phyloP scores from a whole-genome alignment of 2,329 filamentous ascomycete species.

The Torrubiellomyces zombiae region DNA sequence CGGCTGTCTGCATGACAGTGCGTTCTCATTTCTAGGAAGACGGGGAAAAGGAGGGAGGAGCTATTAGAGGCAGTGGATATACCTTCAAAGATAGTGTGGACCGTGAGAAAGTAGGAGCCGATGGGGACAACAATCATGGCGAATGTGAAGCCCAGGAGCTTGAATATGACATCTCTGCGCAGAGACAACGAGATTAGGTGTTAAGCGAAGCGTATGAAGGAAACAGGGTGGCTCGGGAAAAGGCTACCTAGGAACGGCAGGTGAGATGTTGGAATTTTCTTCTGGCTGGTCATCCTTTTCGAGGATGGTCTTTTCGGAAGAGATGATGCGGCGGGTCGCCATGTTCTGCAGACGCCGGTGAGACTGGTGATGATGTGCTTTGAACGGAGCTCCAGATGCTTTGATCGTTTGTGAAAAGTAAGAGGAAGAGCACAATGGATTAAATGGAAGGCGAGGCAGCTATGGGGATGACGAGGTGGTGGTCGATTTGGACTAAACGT shows the following conservation, averaged over 20 bases:
- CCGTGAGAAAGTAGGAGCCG: slow-evolving; percentile 70
- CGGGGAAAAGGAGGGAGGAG: slow-evolving; percentile 2
- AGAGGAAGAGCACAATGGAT: no score
- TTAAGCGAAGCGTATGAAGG: background rate
- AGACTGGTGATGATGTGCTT: no score
- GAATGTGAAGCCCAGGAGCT: slow-evolving; percentile 76
- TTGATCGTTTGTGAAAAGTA: no score
- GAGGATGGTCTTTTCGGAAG: slow-evolving; percentile 48
- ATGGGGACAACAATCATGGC: slow-evolving; percentile 85
- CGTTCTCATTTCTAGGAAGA: no score
- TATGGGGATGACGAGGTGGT: no score
- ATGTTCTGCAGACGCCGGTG: no score
- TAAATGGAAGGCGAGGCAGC: no score
- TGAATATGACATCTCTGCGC: slow-evolving; percentile 63
- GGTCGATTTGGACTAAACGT: no score
- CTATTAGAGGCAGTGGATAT: slow-evolving; percentile 9
- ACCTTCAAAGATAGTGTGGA: slow-evolving; percentile 67
- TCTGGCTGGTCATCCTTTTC: slow-evolving; percentile 37
- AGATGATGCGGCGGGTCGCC: slow-evolving; percentile 52
- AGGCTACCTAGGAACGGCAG: slow-evolving; percentile 73
- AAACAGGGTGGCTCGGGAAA: slow-evolving; percentile 1
- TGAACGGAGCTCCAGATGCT: no score
- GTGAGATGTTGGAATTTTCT: slow-evolving; percentile 56
- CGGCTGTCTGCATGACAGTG: no score
- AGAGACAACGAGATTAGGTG: no score